Evolutionary conservation across 805 yeast species (phyloP), one percentile per base, ranked within the genome.

Genomic region (Teunomyces aglyptinius): DNA sequence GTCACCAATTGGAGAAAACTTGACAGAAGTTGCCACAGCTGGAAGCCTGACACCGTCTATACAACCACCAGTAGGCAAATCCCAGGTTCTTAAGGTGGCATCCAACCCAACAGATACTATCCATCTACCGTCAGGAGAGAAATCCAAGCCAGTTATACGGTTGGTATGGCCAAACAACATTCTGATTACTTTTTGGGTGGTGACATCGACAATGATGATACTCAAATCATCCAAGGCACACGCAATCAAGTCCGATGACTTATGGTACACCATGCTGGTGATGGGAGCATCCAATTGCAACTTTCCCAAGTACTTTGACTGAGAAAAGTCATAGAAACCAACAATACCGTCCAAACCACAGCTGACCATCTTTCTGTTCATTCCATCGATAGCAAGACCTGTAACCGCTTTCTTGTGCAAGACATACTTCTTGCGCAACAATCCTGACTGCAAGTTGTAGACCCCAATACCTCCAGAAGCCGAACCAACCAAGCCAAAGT

Each of bases 101-200:
- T 94, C 99, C 49, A 90, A 72, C 0, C 90, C 78, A 1, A 88
- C 83, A 19, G 94, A 82, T 6, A 94, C 83, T 29, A 94, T 70
- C 97, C 98, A 94, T 63, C 97, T 82, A 29, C 97, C 98, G 63
- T 91, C 92, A 4, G 96, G 95, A 3, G 96, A 84, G 60, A 94
- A 92, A 63, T 89, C 97, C 63, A 92, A 65, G 1, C 88, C 77
- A 0, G 97, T 90, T 53, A 94, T 83, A 58, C 96, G 77, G 65
- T 91, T 90, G 10, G 85, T 76, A 61, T 94, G 99, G 4, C 99
- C 99, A 71, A 82, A 83, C 48, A 94, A 73, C 50, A 85, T 86
- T 73, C 99, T 84, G 27, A 95, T 92, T 28, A 89, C 80, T 55
- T 80, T 82, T 58, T 83, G 89, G 0, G 97, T 89, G 2, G 81